These are phyloP conservation scores for Rosa lucieae DNA, from an alignment of 306 rosid genomes.

Conservation along the genomic window DNA sequence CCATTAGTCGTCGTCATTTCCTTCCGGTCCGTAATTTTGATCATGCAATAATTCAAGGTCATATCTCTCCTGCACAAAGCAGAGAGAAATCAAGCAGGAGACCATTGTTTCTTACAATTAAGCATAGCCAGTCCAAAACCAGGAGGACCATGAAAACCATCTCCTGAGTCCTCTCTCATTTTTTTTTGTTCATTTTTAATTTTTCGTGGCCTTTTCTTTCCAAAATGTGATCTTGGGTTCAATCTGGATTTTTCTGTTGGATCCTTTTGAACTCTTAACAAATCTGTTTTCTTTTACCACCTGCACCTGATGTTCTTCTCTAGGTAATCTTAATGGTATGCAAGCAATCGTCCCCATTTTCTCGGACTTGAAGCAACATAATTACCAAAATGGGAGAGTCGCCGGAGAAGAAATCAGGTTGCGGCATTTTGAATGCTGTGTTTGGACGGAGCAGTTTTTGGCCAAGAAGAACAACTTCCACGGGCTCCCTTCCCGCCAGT, in stretches of 20 bases:
- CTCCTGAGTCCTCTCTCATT: conserved; percentile 38
- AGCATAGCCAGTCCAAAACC: conserved; percentile 26
- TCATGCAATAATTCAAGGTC: conserved; percentile 9
- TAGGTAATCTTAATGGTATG: not conserved
- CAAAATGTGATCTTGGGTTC: conserved; percentile 7
- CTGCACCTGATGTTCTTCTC: conserved; percentile 14
- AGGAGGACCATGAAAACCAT: conserved; percentile 39
- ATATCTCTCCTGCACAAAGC: conserved; percentile 16
- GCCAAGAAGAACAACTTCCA: conserved; percentile 41
- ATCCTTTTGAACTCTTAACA: conserved; percentile 4
- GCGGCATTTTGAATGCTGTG: conserved; percentile 66
- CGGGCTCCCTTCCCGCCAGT: conserved; percentile 26
- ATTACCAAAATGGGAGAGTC: conserved; percentile 54
- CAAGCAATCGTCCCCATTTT: not conserved
- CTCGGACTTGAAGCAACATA: not conserved
- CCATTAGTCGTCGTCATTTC: not conserved
- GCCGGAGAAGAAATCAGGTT: conserved; percentile 56
- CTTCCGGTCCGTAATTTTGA: not conserved
- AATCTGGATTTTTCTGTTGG: conserved; percentile 6
- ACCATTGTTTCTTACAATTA: not conserved
- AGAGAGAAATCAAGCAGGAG: conserved; percentile 11
- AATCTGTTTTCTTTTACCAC: not conserved
- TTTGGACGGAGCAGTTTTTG: conserved; percentile 47
- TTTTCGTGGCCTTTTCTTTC: not conserved
- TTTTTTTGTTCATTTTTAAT: not conserved